Evolutionary conservation across 257 asterid genomes (phyloP), one percentile per base, ranked within the genome.

Genomic region (Fraxinus pennsylvanica): DNA sequence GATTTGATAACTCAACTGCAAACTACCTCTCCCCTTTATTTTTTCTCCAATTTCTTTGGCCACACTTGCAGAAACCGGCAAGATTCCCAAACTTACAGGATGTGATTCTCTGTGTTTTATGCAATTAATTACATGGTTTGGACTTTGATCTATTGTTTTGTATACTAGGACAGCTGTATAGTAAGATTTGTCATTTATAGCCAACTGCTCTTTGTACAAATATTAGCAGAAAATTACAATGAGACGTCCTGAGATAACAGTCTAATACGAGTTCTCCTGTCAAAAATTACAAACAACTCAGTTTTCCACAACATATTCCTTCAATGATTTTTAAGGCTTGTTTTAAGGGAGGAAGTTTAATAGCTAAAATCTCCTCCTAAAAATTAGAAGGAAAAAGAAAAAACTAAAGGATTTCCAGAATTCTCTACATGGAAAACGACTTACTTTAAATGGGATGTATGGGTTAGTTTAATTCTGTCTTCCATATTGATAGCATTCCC

Each of bases 31-130:
- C 69, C 0, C 54, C 5, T 45, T 45, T 4, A 45, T 45, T 45
- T 45, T 47, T 47, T 47, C 57, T 47, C n/a, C 57, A 47, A 47
- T 47, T 47, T 54, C 65, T 54, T 54, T 19, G 27, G 65, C 27
- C 65, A n/a, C n/a, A 87, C 90, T 39, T 84, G 57, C 88, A 90
- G 2, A 94, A 91, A 82, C 92, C 93, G 5, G 89, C 97, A 38
- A 93, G 86, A 82, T 82, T 93, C 78, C 91, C 88, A 0, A 94
- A 81, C 54, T 45, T 19, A 19, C 6, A 5, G 63, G 25, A 19
- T 54, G 3, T 54, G 27, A 54, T 54, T 54, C 10, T 54, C 27
- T n/a, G 65, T 54, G n/a, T 19, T 54, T 6, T 54, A 54, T 17
- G 65, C 65, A 54, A 54, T 19, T 54, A 54, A 14, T 19, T 54